These are phyloP conservation scores for Scorias spongiosa DNA, from an alignment of 2,329 filamentous ascomycete genomes.

Conservation along the genomic window DNA sequence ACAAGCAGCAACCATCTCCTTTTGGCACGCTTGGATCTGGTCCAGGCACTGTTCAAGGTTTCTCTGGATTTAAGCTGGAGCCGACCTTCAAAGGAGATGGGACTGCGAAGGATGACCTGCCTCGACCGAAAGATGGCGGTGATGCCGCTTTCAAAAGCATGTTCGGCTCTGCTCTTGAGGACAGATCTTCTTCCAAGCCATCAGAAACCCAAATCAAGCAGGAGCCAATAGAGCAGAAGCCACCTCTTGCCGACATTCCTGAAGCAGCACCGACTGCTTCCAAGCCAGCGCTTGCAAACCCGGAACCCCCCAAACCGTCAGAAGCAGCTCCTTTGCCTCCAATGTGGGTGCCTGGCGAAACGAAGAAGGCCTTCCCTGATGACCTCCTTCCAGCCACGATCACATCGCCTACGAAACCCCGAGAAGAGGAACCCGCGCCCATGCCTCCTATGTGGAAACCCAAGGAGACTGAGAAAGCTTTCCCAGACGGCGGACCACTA, in stretches of 20 bases:
- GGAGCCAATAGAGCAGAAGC: conserved; percentile 19
- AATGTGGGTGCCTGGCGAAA: conserved; percentile 3
- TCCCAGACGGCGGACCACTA: conserved; percentile 24
- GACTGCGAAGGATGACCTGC: conserved; percentile 43
- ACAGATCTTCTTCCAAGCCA: conserved; percentile 1
- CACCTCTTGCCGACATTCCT: conserved; percentile 21
- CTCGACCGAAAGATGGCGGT: conserved; percentile 27
- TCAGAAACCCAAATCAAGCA: conserved; percentile 20
- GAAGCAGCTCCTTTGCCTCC: conserved; percentile 23
- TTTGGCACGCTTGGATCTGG: neutral
- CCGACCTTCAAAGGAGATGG: conserved; percentile 54
- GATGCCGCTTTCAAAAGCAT: conserved; percentile 17
- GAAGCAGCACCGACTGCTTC: conserved; percentile 22
- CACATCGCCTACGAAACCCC: conserved; percentile 11
- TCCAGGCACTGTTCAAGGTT: neutral
- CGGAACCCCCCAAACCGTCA: neutral
- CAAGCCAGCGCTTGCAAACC: conserved; percentile 6
- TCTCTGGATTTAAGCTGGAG: conserved; percentile 46
- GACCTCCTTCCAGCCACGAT: conserved; percentile 9
- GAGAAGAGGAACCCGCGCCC: conserved; percentile 17
- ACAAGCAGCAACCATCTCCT: neutral
- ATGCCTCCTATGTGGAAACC: conserved; percentile 18
- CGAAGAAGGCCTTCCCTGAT: conserved; percentile 12
- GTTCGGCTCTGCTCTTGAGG: conserved; percentile 17
- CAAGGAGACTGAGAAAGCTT: conserved; percentile 9